These are phyloP conservation scores for Cetraspora pellucida DNA, from an alignment of 192 early-diverging fungal species.

Conservation along the genomic window DNA sequence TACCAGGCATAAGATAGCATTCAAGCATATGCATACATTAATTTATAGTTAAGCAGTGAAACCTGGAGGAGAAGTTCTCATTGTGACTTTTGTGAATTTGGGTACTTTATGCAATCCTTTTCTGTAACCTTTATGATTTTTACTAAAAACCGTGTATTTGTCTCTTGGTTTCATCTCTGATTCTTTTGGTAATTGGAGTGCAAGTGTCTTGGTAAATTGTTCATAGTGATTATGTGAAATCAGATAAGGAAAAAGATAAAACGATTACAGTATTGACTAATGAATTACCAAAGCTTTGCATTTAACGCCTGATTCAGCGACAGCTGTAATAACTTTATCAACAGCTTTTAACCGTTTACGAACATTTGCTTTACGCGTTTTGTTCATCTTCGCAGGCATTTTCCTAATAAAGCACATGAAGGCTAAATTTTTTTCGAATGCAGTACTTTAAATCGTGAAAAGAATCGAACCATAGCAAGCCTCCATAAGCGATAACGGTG, in stretches of 20 bases:
- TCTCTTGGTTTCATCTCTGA: constrained; percentile 73
- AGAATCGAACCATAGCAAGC: constrained; percentile 22
- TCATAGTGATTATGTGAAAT: neutral
- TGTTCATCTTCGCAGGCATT: constrained; percentile 49
- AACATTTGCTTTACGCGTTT: constrained; percentile 83
- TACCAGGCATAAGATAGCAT: too few relatives aligned
- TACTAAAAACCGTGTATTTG: constrained; percentile 84
- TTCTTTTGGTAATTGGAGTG: constrained; percentile 62
- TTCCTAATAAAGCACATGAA: constrained; percentile 3
- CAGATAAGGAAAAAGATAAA: neutral
- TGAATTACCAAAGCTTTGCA: constrained; percentile 68
- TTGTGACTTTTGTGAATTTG: constrained; percentile 80
- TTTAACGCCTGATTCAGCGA: constrained; percentile 70
- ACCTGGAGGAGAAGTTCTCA: constrained; percentile 71
- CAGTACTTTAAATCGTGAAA: neutral
- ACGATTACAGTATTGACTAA: neutral
- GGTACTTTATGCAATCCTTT: constrained; percentile 86
- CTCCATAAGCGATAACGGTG: constrained; percentile 14
- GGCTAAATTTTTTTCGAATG: neutral
- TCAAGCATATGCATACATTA: too few relatives aligned
- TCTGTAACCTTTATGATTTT: constrained; percentile 65
- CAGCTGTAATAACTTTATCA: constrained; percentile 72
- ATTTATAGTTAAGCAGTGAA: constrained; percentile 47
- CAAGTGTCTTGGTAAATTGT: constrained; percentile 50
- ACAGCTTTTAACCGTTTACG: constrained; percentile 83